These are phyloP conservation scores for Setomelanomma holmii DNA, from an alignment of 2,329 filamentous ascomycete genomes.

Conservation along the genomic window DNA sequence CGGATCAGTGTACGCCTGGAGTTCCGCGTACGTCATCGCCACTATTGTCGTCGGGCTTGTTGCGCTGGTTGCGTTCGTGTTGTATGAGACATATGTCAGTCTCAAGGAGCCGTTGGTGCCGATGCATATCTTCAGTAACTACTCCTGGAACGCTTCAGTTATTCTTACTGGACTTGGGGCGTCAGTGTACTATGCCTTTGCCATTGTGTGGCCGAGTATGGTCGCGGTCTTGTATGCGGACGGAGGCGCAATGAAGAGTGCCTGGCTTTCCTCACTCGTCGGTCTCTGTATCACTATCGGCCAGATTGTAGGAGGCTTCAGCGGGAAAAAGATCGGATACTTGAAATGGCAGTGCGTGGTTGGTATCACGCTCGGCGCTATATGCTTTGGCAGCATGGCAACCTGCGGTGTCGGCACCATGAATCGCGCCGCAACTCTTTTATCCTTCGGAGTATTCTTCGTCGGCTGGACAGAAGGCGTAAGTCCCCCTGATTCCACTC, in stretches of 20 bases:
- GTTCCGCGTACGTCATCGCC: constrained; percentile 50
- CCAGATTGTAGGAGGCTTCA: constrained; percentile 33
- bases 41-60: constrained; percentile 47
- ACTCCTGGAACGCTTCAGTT: constrained; percentile 33
- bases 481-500: too few relatives aligned
- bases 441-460: constrained; percentile 32
- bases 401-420: constrained; percentile 26
- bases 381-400: constrained; percentile 25
- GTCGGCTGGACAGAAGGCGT: constrained; percentile 42
- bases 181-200: constrained; percentile 45
- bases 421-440: constrained; percentile 20
- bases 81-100: constrained; percentile 38
- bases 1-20: constrained; percentile 51
- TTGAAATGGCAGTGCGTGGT: constrained; percentile 35
- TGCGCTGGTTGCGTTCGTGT: constrained; percentile 46
- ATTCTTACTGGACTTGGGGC: constrained; percentile 42
- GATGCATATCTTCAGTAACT: constrained; percentile 43
- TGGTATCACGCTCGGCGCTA: constrained; percentile 28
- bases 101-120: constrained; percentile 43
- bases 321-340: constrained; percentile 18
- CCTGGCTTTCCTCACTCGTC: constrained; percentile 20
- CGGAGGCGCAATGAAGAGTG: constrained; percentile 14
- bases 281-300: constrained; percentile 33
- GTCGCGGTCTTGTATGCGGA: constrained; percentile 28
- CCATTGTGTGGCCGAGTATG: constrained; percentile 43